Evolutionary conservation across 192 early-diverging fungal species (phyloP).

Genomic region (Gonapodya prolifera): DNA sequence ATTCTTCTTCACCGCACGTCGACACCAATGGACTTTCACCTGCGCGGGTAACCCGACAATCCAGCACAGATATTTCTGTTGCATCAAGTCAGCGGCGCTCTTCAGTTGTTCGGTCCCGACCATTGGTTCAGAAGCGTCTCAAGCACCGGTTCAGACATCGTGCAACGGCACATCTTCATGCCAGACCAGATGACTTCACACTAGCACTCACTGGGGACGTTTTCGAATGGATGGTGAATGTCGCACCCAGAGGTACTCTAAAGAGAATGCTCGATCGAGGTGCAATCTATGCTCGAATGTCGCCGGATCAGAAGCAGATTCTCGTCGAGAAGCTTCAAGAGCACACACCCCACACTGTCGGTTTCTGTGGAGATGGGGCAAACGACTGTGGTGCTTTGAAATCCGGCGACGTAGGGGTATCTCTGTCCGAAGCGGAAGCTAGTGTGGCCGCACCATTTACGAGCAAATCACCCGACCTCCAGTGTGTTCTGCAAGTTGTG

Average conservation of each 20-base stretch:
- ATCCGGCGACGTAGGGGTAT: conserved; percentile 90
- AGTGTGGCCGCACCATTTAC: conserved; percentile 98
- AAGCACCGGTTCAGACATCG: too few relatives aligned
- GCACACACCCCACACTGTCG: conserved; percentile 84
- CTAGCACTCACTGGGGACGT: conserved; percentile 93
- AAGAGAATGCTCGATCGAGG: conserved; percentile 76
- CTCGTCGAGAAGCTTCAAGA: conserved; percentile 79
- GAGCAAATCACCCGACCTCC: conserved; percentile 73
- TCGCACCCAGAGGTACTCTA: conserved; percentile 41
- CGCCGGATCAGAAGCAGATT: conserved; percentile 95
- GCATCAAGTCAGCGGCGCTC: too few relatives aligned
- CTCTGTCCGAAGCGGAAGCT: conserved; percentile 93
- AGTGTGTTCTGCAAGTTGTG: conserved; percentile 78
- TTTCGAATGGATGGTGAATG: conserved; percentile 88
- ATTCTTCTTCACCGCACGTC: too few relatives aligned
- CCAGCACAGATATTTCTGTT: too few relatives aligned
- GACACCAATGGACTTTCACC: too few relatives aligned
- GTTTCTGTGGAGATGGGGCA: conserved; percentile 99
- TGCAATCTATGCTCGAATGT: conserved; percentile 94
- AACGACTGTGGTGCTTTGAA: conserved; percentile 97
- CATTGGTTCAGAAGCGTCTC: too few relatives aligned
- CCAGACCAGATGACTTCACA: too few relatives aligned
- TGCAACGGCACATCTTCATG: too few relatives aligned
- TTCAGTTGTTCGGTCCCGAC: too few relatives aligned
- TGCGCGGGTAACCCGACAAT: too few relatives aligned